phyloP scores from a whole-genome alignment of 306 rosid species.

The Castanopsis chinensis region DNA sequence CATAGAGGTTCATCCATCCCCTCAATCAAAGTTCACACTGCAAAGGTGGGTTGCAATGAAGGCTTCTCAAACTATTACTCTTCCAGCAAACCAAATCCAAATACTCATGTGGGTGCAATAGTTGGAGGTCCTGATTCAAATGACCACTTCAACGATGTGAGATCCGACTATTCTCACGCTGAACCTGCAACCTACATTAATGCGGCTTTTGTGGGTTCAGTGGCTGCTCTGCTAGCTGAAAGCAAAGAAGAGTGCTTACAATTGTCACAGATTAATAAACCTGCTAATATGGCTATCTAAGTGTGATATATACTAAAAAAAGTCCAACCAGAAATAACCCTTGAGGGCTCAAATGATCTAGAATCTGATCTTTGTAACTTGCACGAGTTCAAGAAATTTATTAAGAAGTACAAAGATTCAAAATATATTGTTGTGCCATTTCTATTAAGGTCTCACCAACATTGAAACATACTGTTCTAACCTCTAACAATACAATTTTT shows the following conservation, averaged over 20 bases:
- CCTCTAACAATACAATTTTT: too few relatives aligned
- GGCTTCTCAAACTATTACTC: conserved; percentile 48
- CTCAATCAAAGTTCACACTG: conserved; percentile 40
- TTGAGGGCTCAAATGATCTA: background rate
- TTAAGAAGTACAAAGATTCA: background rate
- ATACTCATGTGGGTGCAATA: conserved; percentile 66
- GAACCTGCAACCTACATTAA: conserved; percentile 80
- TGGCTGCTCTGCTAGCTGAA: conserved; percentile 51
- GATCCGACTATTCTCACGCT: conserved; percentile 70
- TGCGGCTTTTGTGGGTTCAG: conserved; percentile 79
- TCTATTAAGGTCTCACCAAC: too few relatives aligned
- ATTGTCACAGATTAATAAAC: background rate
- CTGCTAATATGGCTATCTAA: background rate
- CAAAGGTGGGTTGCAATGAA: conserved; percentile 62
- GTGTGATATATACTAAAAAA: background rate
- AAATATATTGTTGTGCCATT: too few relatives aligned
- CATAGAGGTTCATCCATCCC: conserved; percentile 90
- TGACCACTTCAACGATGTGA: conserved; percentile 59
- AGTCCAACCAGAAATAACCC: background rate
- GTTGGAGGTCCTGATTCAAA: conserved; percentile 78
- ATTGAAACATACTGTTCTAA: too few relatives aligned
- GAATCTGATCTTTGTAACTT: background rate
- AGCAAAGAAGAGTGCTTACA: background rate
- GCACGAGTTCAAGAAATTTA: background rate
- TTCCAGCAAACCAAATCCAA: conserved; percentile 63